Conservation (phyloP, 2,329 filamentous ascomycete species). For the Byssochlamys sp. region DNA sequence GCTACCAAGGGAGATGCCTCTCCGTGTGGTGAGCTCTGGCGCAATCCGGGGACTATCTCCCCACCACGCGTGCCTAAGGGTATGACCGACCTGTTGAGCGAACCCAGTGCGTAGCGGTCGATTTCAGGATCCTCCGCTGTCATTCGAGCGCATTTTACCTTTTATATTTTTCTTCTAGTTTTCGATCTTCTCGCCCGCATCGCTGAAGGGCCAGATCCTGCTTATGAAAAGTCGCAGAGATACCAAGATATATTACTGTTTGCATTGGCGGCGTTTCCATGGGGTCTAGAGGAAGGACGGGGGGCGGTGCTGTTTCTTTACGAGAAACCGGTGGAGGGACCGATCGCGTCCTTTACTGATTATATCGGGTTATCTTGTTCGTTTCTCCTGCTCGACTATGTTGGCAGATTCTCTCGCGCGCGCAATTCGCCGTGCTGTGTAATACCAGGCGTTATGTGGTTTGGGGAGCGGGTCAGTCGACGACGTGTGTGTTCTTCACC, state of each 20-base stretch:
- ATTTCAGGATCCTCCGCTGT: not conserved
- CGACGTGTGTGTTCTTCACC: not conserved
- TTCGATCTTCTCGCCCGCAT: not conserved
- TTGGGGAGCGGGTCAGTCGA: not conserved
- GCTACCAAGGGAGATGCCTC: slow-evolving; percentile 6
- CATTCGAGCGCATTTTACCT: not conserved
- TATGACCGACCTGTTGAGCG: slow-evolving; percentile 1
- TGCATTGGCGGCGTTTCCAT: slow-evolving; percentile 6
- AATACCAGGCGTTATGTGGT: not conserved
- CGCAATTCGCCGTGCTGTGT: not conserved
- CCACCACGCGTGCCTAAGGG: slow-evolving; percentile 7
- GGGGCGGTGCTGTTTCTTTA: not conserved
- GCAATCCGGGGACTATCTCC: slow-evolving; percentile 9
- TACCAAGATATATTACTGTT: slow-evolving; percentile 8
- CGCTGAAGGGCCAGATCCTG: not conserved
- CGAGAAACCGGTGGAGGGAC: not conserved
- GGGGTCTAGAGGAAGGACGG: not conserved
- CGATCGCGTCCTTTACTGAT: not conserved
- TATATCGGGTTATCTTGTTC: not conserved
- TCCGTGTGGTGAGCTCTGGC: slow-evolving; percentile 5
- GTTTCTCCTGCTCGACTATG: not conserved
- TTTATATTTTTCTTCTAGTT: not conserved
- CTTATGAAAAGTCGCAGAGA: slow-evolving; percentile 2
- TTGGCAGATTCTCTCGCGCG: not conserved
- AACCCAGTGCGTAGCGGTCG: not conserved